Evolutionary conservation across 2,329 filamentous ascomycete species (phyloP).

Genomic region (Calonectria hawksworthii): DNA sequence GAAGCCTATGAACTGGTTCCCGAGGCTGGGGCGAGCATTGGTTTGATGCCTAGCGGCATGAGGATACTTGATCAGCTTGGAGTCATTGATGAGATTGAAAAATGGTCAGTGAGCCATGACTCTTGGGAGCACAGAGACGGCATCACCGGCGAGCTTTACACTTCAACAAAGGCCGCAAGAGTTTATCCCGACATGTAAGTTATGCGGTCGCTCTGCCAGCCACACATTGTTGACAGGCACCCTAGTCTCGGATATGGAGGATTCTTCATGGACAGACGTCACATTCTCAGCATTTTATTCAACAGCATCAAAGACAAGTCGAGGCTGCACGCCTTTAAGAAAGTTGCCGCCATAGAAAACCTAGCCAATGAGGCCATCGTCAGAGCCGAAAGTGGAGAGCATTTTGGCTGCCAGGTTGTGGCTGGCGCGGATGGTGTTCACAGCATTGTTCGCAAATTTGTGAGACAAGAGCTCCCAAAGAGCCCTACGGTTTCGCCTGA

Average conservation of each 20-base stretch:
- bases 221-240: neutral
- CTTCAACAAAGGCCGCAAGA: neutral
- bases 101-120: neutral
- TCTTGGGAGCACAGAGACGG: neutral
- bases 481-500: neutral
- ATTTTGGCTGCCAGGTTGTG: neutral
- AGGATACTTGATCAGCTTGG: neutral
- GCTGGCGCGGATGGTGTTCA: neutral
- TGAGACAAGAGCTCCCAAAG: neutral
- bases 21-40: neutral
- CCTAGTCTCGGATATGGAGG: neutral
- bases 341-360: neutral
- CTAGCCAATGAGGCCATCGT: neutral
- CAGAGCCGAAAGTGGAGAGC: neutral
- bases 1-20: neutral
- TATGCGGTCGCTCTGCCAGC: too few relatives aligned
- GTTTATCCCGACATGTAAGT: neutral
- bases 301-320: neutral
- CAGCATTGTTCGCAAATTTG: neutral
- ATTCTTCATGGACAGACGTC: neutral
- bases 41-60: neutral
- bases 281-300: neutral
- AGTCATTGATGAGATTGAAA: neutral
- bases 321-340: neutral
- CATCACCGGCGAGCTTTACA: neutral